A percentile compares a stretch with the other conserved stretches of the same genome.
Evolutionary conservation across 2,329 filamentous ascomycete species (phyloP).

Genomic region (Magnaporthiopsis poae): DNA sequence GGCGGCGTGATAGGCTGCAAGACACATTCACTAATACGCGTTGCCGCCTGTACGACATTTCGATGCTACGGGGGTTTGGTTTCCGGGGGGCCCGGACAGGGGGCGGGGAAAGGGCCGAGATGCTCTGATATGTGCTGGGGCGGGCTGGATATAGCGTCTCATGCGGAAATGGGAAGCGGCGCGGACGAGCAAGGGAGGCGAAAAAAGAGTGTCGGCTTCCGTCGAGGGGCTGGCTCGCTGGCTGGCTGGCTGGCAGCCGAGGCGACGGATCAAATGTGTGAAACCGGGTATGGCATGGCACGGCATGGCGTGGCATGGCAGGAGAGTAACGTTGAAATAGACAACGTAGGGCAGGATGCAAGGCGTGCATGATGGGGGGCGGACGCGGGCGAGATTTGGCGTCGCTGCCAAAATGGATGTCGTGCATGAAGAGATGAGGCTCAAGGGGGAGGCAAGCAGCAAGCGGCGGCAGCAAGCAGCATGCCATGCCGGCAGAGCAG

Average conservation of each 20-base stretch:
- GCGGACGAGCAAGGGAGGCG: neutral
- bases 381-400: neutral
- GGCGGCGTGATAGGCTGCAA: neutral
- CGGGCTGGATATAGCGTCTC: neutral
- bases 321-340: slow-evolving; percentile 6
- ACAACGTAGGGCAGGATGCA: slow-evolving; percentile 5
- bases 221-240: no score
- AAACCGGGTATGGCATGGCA: neutral
- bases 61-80: neutral
- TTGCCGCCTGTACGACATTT: neutral
- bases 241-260: no score
- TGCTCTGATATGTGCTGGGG: neutral
- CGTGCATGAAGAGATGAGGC: slow-evolving; percentile 6
- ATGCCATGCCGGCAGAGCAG: neutral
- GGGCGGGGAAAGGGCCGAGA: no score
- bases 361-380: neutral
- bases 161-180: neutral
- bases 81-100: no score
- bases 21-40: neutral
- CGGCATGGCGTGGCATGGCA: neutral
- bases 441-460: neutral
- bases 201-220: neutral
- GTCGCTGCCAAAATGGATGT: neutral
- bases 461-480: neutral
- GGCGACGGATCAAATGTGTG: neutral